A percentile compares a stretch with the other conserved stretches of the same genome.
Evolutionary conservation across 169 alveolate species (phyloP).

Genomic region (Plasmodium vinckei): DNA sequence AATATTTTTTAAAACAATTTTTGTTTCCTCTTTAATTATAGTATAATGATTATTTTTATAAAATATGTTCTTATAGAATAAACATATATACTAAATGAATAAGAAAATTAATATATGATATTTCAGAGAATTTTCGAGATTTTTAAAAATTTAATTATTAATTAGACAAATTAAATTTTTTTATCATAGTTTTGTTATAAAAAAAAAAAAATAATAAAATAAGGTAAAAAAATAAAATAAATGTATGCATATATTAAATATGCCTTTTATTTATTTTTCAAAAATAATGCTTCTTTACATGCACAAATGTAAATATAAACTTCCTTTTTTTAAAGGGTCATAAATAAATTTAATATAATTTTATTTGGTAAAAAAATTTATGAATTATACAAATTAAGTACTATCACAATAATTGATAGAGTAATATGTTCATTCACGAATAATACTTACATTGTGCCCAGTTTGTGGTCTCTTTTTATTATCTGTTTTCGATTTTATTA

Average conservation of each 20-base stretch:
- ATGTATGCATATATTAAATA: conserved; percentile 6
- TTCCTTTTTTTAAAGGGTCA: not conserved
- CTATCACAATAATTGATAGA: conserved; percentile 1
- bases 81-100: too few species aligned
- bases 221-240: too few species aligned
- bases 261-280: conserved; percentile 10
- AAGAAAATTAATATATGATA: too few species aligned
- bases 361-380: conserved; percentile 4
- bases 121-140: conserved; percentile 22
- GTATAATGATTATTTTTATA: too few species aligned
- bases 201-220: conserved; percentile 38
- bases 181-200: conserved; percentile 18
- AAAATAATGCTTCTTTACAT: conserved; percentile 1
- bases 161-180: conserved; percentile 64
- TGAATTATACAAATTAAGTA: conserved; percentile 49
- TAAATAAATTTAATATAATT: not conserved
- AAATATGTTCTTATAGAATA: too few species aligned
- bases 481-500: too few species aligned
- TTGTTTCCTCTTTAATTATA: too few species aligned
- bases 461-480: not conserved
- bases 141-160: conserved; percentile 42
- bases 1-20: too few species aligned
- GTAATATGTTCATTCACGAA: not conserved
- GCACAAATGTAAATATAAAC: not conserved
- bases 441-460: not conserved